Base-by-base conservation (phyloP, 1,284 basidiomycete species). In the Omphalotus olearius region DNA sequence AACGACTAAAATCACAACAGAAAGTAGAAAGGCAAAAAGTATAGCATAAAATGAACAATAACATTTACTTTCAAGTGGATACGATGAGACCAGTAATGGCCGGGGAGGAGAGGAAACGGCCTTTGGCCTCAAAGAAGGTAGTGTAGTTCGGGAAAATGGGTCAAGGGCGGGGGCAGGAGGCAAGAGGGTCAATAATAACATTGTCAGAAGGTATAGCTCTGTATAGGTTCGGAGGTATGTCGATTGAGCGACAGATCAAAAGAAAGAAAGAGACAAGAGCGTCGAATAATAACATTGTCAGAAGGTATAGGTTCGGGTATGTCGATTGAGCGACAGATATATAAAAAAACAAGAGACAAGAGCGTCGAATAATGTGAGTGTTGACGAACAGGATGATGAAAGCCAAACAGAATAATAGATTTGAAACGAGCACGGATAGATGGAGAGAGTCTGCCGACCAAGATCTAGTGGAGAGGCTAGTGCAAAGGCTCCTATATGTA, bases 1-100 rank as follows among this genome's bases (percentile, higher is more conserved):
- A 51, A 47, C 51, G 54, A 47, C 37, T 44, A 51, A 48, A 46
- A 40, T 35, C 47, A 50, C 56, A 26, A 37, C 4, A 9, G 20
- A 16, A n/a, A 13, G 30, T n/a, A 59, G 59, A 53, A 54, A 59
- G 58, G n/a, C n/a, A n/a, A n/a, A 59, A 67, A 67, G 83, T 84
- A 59, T 67, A n/a, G n/a, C 67, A 83, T 84, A 85, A 83, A 78
- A 71, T 84, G 80, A 84, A 79, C 75, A 85, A 88, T 87, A 86
- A 88, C 70, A 71, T 75, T 75, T 71, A 51, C 40, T 52, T 66
- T 76, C 33, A 53, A 44, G 36, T 66, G 71, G 73, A 72, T 70
- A 71, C 73, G 68, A 70, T 62, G 60, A 63, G 58, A 62, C 57
- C 57, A 46, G 59, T 23, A 23, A 23, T 23, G 23, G 23, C 23